Base-by-base conservation (phyloP, 2,329 filamentous ascomycete genomes). In the Hirsutella rhossiliensis region DNA sequence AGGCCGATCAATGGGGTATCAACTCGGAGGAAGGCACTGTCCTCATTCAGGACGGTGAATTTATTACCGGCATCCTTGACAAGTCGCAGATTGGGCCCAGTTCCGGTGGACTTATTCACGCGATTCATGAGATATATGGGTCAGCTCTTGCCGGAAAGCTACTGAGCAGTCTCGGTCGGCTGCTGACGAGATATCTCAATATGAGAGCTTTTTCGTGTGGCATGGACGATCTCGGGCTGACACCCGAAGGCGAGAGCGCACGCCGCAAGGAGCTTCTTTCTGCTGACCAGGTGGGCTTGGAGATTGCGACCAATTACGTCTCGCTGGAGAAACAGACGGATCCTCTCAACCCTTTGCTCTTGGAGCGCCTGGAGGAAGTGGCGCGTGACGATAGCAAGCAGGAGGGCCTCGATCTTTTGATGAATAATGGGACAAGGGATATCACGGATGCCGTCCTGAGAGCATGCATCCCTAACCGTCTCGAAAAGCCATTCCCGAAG, bases 131-230 rank as follows among this genome's bases (percentile, higher is more conserved):
- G 58, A 79, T 89, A 1, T 96, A 96, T 58, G 92, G 94, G 2
- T 84, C 92, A 45, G 83, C 82, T n/a, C 75, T 84, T 50, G 90
- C 92, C 18, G 90, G 92, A 30, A 87, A 87, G 58, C 70, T 95
- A 11, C 76, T 98, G 43, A 94, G 88, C 69, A 84, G 90, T 52
- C 73, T 98, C 44, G 92, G 92, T 43, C 80, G 92, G 45, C 72
- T 98, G 23, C 67, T 98, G 50, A 98, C 92, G 0, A 84, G 89
- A 56, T 83, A 89, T 51, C 73, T 97, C 48, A 86, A 92, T 58
- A 94, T 96, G 81, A 78, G 89, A 42, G 92, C 90, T 2, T 97
- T 97, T 61, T 92, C 87, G 51, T 98, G 92, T 62, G 94, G 94
- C 60, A 95, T 98, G 64, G 90, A 98, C 56, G 94, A 98, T 70